Evolutionary conservation across 2,329 filamentous ascomycete genomes (phyloP).

Genomic region (Cladosporium sp.): DNA sequence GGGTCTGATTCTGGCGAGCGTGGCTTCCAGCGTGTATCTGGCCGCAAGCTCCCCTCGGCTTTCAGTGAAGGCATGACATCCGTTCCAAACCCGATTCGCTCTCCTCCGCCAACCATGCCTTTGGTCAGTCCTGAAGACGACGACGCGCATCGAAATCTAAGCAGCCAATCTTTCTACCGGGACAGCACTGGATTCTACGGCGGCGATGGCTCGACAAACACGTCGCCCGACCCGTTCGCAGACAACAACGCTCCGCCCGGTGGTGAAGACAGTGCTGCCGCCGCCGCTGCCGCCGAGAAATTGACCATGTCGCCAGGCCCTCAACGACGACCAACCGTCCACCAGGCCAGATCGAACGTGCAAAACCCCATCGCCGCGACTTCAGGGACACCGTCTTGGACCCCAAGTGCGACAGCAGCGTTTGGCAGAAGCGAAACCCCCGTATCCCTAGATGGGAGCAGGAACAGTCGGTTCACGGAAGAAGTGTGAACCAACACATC

Average conservation of each 20-base stretch:
- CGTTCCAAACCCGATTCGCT: conserved; percentile 16
- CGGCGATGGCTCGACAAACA: conserved; percentile 28
- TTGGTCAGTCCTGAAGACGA: conserved; percentile 5
- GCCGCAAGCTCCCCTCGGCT: conserved; percentile 45
- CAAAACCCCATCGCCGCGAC: conserved; percentile 18
- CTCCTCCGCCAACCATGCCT: conserved; percentile 17
- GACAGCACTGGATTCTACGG: conserved; percentile 42
- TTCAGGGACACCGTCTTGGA: conserved; percentile 15
- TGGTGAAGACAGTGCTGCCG: background rate
- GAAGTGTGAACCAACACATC: conserved; percentile 20
- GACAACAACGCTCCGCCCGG: conserved; percentile 2
- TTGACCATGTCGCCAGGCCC: conserved; percentile 32
- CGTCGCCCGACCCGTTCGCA: conserved; percentile 12
- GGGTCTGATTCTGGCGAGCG: conserved; percentile 32
- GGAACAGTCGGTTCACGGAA: conserved; percentile 26
- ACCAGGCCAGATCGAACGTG: conserved; percentile 27
- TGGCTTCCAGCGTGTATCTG: conserved; percentile 45
- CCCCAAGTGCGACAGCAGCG: conserved; percentile 11
- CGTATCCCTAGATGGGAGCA: conserved; percentile 19
- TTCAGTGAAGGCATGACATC: conserved; percentile 47
- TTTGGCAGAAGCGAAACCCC: conserved; percentile 23
- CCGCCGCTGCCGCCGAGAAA: conserved; percentile 17
- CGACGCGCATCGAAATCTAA: conserved; percentile 19
- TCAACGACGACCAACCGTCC: conserved; percentile 29
- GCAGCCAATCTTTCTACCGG: conserved; percentile 41